Evolutionary conservation across 176 grass and related monocot genomes (phyloP).

Genomic region (Melocanna baccifera): DNA sequence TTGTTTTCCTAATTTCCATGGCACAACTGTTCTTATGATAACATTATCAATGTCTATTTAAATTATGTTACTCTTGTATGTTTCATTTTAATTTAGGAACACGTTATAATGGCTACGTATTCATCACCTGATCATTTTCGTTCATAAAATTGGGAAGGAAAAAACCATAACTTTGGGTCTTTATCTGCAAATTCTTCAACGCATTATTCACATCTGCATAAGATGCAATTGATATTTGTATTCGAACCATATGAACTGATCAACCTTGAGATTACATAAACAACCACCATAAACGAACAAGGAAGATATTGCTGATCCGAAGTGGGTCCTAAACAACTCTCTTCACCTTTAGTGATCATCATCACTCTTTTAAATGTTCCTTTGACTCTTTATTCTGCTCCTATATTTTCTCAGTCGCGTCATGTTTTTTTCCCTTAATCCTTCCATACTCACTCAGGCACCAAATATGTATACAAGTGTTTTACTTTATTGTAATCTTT

Average conservation of each 20-base stretch:
- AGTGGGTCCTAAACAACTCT: background rate
- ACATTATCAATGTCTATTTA: background rate
- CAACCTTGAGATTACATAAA: background rate
- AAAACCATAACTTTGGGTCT: background rate
- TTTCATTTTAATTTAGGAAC: background rate
- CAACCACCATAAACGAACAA: background rate
- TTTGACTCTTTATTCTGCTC: slow-evolving; percentile 19
- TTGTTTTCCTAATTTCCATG: background rate
- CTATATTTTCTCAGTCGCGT: background rate
- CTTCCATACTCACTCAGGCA: background rate
- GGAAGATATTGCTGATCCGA: background rate
- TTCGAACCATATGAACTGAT: background rate
- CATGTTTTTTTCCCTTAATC: background rate
- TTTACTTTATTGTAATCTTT: background rate
- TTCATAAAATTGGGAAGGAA: background rate
- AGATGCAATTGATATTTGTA: background rate
- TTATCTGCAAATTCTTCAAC: background rate
- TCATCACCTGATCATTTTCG: background rate
- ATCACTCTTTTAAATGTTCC: background rate
- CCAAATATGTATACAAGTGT: background rate
- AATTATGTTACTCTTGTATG: background rate
- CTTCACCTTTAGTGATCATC: background rate
- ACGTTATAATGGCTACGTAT: background rate
- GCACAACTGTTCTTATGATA: background rate
- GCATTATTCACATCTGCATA: background rate